Base-by-base conservation (phyloP, 2,329 filamentous ascomycete genomes). In the Aspergillus luchuensis region DNA sequence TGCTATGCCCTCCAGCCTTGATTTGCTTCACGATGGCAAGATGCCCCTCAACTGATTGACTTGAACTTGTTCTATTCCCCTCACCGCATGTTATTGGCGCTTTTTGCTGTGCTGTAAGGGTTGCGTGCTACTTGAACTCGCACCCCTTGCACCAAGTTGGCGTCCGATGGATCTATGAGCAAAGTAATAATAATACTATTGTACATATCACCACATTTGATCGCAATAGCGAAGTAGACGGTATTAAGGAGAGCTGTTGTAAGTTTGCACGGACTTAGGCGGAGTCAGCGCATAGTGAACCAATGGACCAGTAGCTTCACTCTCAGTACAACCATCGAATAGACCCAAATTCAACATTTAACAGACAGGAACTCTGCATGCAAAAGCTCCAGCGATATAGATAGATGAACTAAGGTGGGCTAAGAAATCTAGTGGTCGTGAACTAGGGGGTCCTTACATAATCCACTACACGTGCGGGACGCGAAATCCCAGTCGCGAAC, bases 111-210 rank as follows among this genome's bases (percentile, higher is more conserved):
- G 41, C 30, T 49, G 28, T 62, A 43, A 21, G 45, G 38, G 21
- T 58, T 61, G 43, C 56, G 52, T 45, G 41, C 51, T 58, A 43
- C 60, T 54, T 17, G 23, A 52, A 49, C 58, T 55, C 60, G 58
- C 49, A 59, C 60, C 43, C 47, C 52, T 50, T 59, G 45, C 51
- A 52, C 58, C 54, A 38, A 25, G 38, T 48, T 33, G 60, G 58
- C 59, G 57, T 56, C 49, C 61, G 57, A 48, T 63, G 60, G 60
- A 52, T 51, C 63, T 58, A 58, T 60, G 59, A 65, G 58, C 49
- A 39, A 55, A 56, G 30, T 68, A 67, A 60, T 67, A 67, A 61
- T 68, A 68, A 66, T 67, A 64, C 47, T 58, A 58, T 57, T 64
- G 64, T 68, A 66, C 61, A 67, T 68, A 67, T 59, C 52, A 51